Evolutionary conservation across 495 filamentous ascomycete species (phyloP), one percentile per base, ranked within the genome.

Genomic region (Talaromyces wortmannii): DNA sequence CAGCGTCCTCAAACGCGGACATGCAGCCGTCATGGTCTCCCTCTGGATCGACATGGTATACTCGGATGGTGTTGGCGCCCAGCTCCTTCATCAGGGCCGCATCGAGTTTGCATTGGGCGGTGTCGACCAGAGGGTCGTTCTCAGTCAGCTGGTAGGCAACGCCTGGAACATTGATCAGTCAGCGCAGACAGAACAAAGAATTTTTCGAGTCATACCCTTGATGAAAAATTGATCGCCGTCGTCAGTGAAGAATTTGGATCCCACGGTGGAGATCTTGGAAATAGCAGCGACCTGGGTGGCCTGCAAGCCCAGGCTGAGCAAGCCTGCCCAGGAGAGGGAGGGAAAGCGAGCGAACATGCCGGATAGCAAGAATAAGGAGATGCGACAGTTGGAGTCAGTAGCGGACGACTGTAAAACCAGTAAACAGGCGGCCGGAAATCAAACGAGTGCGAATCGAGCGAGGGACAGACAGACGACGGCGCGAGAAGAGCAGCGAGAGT

Each of bases 181-280:
- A 58, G 50, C 45, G 15, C 40, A 32, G 23, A 31, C 15, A 31
- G n/a, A 48, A 15, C n/a, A 42, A 11, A 52, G 40, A 8, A 31
- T 32, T 23, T 23, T 23, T 23, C 4, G 23, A 23, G 23, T 23
- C 60, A 52, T 72, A 86, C 90, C 89, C 70, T 91, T 92, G 63
- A 92, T 80, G 70, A 80, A 94, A 70, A 85, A 95, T 65, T 92
- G 89, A 13, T 81, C 75, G 53, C 89, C 88, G 68, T 89, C 79
- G 58, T 76, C 80, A 53, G 80, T 83, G 72, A 92, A 94, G 76
- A 95, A 90, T 69, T 94, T 95, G 68, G 84, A 82, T n/a, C 90
- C 90, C 30, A 86, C 82, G 17, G 80, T 76, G 12, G 80, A 78
- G 61, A 95, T 87, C 33, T 80, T 79, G 31, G 82, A 73, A 36